Evolutionary conservation across 495 filamentous ascomycete species (phyloP), one percentile per base, ranked within the genome.

Genomic region (Patellaria atrata): DNA sequence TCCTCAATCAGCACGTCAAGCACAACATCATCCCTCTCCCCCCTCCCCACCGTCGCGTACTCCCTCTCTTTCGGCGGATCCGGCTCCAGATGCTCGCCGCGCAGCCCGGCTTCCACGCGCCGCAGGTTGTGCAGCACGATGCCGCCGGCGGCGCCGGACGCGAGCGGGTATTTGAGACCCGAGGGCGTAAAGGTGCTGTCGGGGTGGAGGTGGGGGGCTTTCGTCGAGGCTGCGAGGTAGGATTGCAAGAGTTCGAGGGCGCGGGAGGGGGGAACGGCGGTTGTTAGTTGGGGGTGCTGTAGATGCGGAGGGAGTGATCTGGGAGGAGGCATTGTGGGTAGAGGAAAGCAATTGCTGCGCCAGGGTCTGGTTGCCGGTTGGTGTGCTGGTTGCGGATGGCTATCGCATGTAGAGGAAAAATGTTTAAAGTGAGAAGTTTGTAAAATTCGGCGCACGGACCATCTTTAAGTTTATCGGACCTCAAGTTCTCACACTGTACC

Each of bases 61-160:
- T 41, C 56, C 28, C 39, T 39, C 37, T 53, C 31, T 27, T 33
- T 27, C 36, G 44, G 35, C 13, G 11, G 4, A 13, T 50, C 51
- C 1, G 24, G 34, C 30, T 42, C 68, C 20, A 75, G 43, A 15
- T 63, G 57, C 47, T 77, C 71, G 4, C 75, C 75, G 0, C 64
- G 56, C 12, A 78, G 54, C 11, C 77, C 77, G 0, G 70, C 71
- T 50, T 77, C 70, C 7, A 81, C 68, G 14, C 77, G 67, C 49
- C 69, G 62, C 30, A 82, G 51, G 45, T 77, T 75, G 50, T 77
- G 71, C 27, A 82, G 55, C 13, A 68, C 66, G 11, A 81, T 47
- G 16, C 71, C 59, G 40, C 59, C 59, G 3, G 15, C 64, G 1
- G 66, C 57, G 26, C 70, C 70, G 8, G 66, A 64, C 32, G 60